Evolutionary conservation across 139 green algal genomes (phyloP).

Genomic region (Closterium sp.): DNA sequence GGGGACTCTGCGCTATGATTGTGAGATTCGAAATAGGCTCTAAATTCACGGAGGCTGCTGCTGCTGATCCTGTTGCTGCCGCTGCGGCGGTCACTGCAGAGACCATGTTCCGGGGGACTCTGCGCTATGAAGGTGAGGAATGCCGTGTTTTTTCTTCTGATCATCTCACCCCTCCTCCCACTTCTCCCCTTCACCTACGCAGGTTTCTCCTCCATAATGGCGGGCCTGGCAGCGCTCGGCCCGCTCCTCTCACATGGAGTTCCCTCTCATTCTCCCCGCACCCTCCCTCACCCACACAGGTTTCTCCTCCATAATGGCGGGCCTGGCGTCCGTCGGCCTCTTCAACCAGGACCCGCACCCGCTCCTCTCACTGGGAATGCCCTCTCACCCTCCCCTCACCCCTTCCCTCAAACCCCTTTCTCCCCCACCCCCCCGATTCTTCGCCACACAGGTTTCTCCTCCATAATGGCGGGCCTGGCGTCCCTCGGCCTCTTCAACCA

Average conservation of each 20-base stretch:
- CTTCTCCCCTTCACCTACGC: no score
- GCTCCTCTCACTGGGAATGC: background rate
- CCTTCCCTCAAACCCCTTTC: background rate
- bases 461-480: constrained; percentile 5
- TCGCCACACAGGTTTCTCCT: constrained; percentile 1
- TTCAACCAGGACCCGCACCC: background rate
- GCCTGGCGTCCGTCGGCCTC: no score
- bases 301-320: no score
- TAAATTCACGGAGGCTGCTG: no score
- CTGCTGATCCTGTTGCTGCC: background rate
- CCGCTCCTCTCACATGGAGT: background rate
- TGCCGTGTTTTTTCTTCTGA: no score
- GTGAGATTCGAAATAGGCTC: no score
- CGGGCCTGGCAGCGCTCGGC: no score
- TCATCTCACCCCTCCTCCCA: no score
- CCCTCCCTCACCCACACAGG: no score
- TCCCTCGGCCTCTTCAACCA: constrained; percentile 5
- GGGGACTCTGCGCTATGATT: background rate
- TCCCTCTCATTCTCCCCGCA: background rate
- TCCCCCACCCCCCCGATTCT: background rate
- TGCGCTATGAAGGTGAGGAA: constrained; percentile 33
- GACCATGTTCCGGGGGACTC: constrained; percentile 29
- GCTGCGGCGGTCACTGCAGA: background rate
- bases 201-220: no score
- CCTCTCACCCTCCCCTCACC: background rate